Percentiles rank a stretch among this genome's conserved stretches.
These are phyloP conservation scores for Penicillium cosmopolitanum DNA, from an alignment of 495 filamentous ascomycete species.

Conservation along the genomic window DNA sequence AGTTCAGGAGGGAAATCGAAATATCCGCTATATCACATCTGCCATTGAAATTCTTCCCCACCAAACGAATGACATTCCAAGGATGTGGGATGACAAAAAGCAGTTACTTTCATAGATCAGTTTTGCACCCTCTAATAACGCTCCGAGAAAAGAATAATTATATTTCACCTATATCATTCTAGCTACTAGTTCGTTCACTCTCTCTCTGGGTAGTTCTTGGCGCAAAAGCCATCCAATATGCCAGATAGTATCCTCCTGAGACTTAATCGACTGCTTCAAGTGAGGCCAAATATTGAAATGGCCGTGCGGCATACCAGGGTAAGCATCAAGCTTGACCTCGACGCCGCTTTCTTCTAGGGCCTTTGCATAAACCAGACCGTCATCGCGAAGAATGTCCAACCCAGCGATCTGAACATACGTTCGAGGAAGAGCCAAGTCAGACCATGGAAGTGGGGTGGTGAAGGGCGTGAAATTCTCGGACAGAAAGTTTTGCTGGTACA, in stretches of 20 bases:
- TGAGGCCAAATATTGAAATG: constrained; percentile 30
- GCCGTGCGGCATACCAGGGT: constrained; percentile 47
- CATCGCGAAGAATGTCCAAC: constrained; percentile 43
- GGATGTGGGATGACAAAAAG: no score
- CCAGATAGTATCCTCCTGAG: constrained; percentile 11
- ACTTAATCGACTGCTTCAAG: constrained; percentile 14
- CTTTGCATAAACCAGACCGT: constrained; percentile 42
- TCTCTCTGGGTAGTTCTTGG: background rate
- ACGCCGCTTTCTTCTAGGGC: constrained; percentile 37
- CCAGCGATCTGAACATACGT: constrained; percentile 47
- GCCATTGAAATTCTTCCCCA: no score
- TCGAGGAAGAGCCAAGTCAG: constrained; percentile 29
- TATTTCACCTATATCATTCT: background rate
- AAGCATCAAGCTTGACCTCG: constrained; percentile 41
- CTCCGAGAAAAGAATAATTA: no score
- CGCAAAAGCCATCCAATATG: constrained; percentile 9
- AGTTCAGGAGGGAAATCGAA: background rate
- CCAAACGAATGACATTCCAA: no score
- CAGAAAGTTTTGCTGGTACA: constrained; percentile 7
- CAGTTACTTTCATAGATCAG: no score
- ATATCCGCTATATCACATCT: no score
- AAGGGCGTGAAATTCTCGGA: constrained; percentile 21
- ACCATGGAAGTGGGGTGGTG: constrained; percentile 7
- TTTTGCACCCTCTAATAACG: no score
- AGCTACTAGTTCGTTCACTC: constrained; percentile 2